Percentiles rank a stretch among this genome's conserved stretches.
These are phyloP conservation scores for Fusarium multiceps DNA, from an alignment of 2,329 filamentous ascomycete genomes.

Conservation along the genomic window DNA sequence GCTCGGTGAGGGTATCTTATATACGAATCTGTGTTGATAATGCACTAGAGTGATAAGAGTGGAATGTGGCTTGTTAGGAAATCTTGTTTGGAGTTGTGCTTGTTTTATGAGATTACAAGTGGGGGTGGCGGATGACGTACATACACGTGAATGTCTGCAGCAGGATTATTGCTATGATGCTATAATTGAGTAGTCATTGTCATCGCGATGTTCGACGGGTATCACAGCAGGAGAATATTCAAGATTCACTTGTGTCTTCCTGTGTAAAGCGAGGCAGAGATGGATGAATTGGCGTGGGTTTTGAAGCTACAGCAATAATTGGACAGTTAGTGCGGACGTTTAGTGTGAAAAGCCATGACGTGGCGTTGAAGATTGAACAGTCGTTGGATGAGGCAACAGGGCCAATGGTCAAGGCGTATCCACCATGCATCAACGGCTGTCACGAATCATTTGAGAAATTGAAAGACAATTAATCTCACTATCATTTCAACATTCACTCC, in stretches of 20 bases:
- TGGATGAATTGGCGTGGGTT: too few relatives aligned
- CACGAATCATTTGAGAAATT: too few relatives aligned
- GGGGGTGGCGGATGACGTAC: conserved; percentile 35
- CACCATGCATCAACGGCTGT: too few relatives aligned
- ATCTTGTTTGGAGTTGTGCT: conserved; percentile 11
- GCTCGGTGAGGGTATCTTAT: too few relatives aligned
- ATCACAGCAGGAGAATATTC: not conserved
- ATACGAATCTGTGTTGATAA: too few relatives aligned
- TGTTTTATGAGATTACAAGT: conserved; percentile 17
- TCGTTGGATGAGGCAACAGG: too few relatives aligned
- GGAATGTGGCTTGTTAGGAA: conserved; percentile 22
- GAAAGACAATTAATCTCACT: too few relatives aligned
- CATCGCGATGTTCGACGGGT: not conserved
- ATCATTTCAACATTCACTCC: too few relatives aligned
- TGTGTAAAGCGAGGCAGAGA: not conserved
- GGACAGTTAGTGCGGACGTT: too few relatives aligned
- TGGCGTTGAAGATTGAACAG: not conserved
- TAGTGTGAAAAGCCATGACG: not conserved
- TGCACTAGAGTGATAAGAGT: not conserved
- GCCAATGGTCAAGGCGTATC: too few relatives aligned
- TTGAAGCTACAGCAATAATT: too few relatives aligned
- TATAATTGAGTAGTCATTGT: not conserved
- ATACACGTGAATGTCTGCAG: not conserved
- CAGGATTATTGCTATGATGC: conserved; percentile 14
- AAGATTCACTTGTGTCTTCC: fast-evolving